Conservation (phyloP, 352 stramenopile genomes). For the Hyaloperonospora arabidopsidis region DNA sequence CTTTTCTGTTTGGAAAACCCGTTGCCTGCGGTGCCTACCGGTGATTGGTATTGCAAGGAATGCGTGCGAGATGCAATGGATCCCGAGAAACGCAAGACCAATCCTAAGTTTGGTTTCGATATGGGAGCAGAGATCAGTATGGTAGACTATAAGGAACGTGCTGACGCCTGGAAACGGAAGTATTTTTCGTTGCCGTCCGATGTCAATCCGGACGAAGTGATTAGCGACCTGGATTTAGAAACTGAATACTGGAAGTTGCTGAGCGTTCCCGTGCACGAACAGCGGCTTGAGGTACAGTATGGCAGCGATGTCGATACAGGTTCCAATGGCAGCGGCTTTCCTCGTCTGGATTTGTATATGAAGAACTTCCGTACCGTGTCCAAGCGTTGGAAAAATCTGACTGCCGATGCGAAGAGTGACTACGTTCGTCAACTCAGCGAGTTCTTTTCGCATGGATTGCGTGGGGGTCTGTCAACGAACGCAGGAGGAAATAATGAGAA, state of each 20-base stretch:
- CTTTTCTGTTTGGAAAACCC: constrained; percentile 68
- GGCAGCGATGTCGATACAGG: constrained; percentile 89
- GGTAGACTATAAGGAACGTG: constrained; percentile 74
- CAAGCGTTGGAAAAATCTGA: constrained; percentile 50
- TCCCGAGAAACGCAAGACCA: constrained; percentile 30
- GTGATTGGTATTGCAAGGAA: constrained; percentile 74
- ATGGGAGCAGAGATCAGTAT: constrained; percentile 78
- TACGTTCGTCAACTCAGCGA: constrained; percentile 31
- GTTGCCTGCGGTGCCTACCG: constrained; percentile 43
- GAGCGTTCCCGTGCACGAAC: constrained; percentile 61
- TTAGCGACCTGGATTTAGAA: constrained; percentile 71
- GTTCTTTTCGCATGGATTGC: constrained; percentile 53
- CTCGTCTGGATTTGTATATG: constrained; percentile 43
- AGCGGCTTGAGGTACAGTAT: constrained; percentile 86
- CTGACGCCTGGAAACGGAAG: constrained; percentile 67
- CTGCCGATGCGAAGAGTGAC: constrained; percentile 23
- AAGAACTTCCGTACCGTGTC: constrained; percentile 46
- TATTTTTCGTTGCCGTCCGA: constrained; percentile 54
- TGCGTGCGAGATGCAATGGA: constrained; percentile 58
- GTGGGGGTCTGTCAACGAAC: constrained; percentile 13
- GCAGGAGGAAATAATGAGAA: constrained; percentile 16
- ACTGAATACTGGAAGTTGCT: constrained; percentile 86
- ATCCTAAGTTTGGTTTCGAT: constrained; percentile 78
- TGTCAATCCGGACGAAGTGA: constrained; percentile 29
- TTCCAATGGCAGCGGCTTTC: constrained; percentile 82